Base-by-base conservation (phyloP, 768 basidiomycete genomes). In the Calocybe cyanea region DNA sequence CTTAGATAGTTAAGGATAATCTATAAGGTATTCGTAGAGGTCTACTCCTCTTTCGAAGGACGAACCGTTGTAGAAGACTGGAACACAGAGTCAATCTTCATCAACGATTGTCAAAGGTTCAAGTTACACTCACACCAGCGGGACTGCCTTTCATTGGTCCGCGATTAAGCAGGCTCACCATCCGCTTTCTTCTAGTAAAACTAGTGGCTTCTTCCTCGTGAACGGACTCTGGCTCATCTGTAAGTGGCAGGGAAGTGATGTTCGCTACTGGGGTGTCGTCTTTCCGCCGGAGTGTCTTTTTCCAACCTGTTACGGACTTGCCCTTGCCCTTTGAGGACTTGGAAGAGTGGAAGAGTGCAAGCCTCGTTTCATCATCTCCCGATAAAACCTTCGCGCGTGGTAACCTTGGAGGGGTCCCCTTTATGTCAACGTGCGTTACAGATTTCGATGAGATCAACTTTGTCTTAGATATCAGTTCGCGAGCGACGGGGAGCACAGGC, bases 391-490 rank as follows among this genome's bases (percentile, higher is more conserved):
- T 54, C 37, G 55, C 51, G 36, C 53, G 68, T 42, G 62, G 58
- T 24, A 66, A 56, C 44, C 59, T 64, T 35, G 68, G 48, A 6
- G 64, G 63, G 20, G 54, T 49, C 5, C 54, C 53, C 31, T 55
- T 61, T 14, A 63, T 59, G 38, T 68, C 67, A 15, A 64, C 49
- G 15, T 62, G 59, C 15, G 64, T 56, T n/a, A 52, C 59, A 11
- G 54, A 54, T 51, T 69, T 77, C 8, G 73, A 68, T 14, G 68
- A 63, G 41, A 81, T 78, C 68, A 81, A 77, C 57, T 85, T 87
- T 7, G 87, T 88, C 63, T 89, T 89, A 15, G 84, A 76, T 43
- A 89, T 74, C 18, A 89, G 68, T 61, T 89, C 86, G 39, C 83
- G 80, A 13, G 87, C 87, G 5, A 88, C 85, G 4, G 86, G 86